phyloP scores from a whole-genome alignment of 345 rosid species.

The Acer campestre region DNA sequence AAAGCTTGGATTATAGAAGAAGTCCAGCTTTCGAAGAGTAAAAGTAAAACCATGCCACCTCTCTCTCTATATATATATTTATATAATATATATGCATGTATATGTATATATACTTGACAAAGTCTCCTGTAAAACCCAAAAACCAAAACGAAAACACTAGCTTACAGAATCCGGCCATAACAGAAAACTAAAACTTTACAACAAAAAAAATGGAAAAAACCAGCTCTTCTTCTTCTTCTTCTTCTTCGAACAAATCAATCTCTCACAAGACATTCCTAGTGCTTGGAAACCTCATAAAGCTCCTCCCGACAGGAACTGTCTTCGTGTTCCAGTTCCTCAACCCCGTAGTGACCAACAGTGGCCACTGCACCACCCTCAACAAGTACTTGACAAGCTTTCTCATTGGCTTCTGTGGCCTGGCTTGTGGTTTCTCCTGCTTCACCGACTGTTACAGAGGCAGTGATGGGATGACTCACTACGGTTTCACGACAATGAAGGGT shows the following conservation, averaged over 20 bases:
- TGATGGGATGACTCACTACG: slow-evolving; percentile 55
- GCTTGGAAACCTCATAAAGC: slow-evolving; percentile 69
- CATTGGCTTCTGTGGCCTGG: slow-evolving; percentile 59
- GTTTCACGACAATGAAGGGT: slow-evolving; percentile 59
- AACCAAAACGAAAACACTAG: not conserved
- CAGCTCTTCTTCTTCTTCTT: slow-evolving; percentile 18
- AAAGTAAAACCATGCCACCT: slow-evolving; percentile 25
- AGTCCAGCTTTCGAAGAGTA: slow-evolving; percentile 22
- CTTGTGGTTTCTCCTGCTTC: slow-evolving; percentile 67
- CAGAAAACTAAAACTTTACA: not conserved
- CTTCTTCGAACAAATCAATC: slow-evolving; percentile 31
- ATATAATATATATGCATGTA: not conserved
- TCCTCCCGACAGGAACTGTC: slow-evolving; percentile 90
- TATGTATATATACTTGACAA: too few relatives aligned
- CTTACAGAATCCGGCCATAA: not conserved
- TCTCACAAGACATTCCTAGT: slow-evolving; percentile 52
- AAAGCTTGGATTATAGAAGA: slow-evolving; percentile 13
- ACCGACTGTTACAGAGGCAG: slow-evolving; percentile 68
- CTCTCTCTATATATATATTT: not conserved
- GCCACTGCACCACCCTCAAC: slow-evolving; percentile 53
- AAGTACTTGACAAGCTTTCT: slow-evolving; percentile 58
- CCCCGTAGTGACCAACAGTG: slow-evolving; percentile 75
- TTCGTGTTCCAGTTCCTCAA: slow-evolving; percentile 78
- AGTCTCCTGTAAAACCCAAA: not conserved
- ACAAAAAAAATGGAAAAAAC: slow-evolving; percentile 11